Evolutionary conservation across 805 yeast species (phyloP), one percentile per base, ranked within the genome.

Genomic region (Metschnikowia matae): DNA sequence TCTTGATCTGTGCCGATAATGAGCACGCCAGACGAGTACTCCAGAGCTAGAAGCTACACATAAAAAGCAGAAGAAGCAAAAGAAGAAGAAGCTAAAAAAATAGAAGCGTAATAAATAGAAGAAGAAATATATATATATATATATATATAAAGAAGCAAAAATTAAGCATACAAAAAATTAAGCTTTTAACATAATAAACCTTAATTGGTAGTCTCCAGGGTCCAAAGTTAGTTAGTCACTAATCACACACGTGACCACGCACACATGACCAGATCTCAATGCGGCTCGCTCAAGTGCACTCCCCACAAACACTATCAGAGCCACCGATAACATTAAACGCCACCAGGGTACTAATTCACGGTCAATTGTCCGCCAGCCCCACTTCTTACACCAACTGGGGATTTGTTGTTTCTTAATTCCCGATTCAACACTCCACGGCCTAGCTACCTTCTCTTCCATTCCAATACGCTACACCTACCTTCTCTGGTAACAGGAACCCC

Each of bases 1-100:
- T 88, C 8, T 75, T 87, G 58, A 63, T 87, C 35, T 68, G 80
- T 29, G 95, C 95, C 2, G 62, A 52, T 21, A 60, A 61, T 48
- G 45, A 34, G 8, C 44, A 35, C 11, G 58, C 57, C 5, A 45
- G 57, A 10, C 13, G 26, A 5, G 49, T 42, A 10, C 20, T 42
- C 15, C 20, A 18, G 26, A 5, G 23, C 15, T 38, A 36, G 29
- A 26, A 26, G 11, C 11, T 26, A 26, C 29, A 26, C 11, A 26
- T 26, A 8, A 26, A 8, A 26, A 26, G 11, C 29, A 8, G 3
- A 26, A 26, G 29, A 10, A 8, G 29, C 29, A 26, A 26, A 26
- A 23, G 8, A 23, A 23, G 10, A 8, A 26, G 13, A 26, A 26
- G 29, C 8, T 2, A 23, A 23, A 23, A 2, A 26, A 4, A 26